Evolutionary conservation across 768 basidiomycete genomes (phyloP), one percentile per base, ranked within the genome.

Genomic region (Jaapia argillacea): DNA sequence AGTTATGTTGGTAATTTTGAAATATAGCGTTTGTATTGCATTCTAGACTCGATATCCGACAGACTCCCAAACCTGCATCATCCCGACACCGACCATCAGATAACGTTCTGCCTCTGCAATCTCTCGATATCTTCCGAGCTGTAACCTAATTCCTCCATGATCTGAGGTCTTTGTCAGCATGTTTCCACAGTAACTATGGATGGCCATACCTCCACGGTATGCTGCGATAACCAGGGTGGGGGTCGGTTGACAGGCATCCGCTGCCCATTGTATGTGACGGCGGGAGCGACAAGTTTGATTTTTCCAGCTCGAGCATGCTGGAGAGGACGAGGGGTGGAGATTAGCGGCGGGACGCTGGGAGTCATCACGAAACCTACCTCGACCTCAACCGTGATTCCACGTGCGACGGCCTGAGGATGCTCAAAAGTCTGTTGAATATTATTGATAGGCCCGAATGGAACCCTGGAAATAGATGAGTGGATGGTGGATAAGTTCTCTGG

Each of bases 371-470:
- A 22, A 62, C 75, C 60, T 57, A 87, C 88, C 50, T 90, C 77
- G 41, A 94, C 74, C 52, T 91, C 87, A 22, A 84, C 74, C 0
- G 77, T 77, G 31, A 85, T 74, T 41, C 72, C 66, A 40, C 93
- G 73, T 23, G 91, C 90, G 31, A 80, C 55, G 2, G 87, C 88
- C 66, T 89, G 72, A 5, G 90, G 89, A 61, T 96, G 93, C 25
- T 78, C 75, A 55, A 96, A 97, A 3, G 93, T 91, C 60, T 91
- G 79, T 46, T 72, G 57, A 47, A 97, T 88, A 51, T 88, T 83
- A 58, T 96, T 96, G 66, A 97, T 94, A 14, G 93, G 93, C 24
- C 85, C 87, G 60, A 84, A 82, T 5, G 88, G 87, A 21, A 90
- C 78, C 7, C 84, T 87, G 48, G 13, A n/a, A 20, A 43, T 28